Percentiles rank a stretch among this genome's conserved stretches.
These are phyloP conservation scores for Lecanoromycetidae sp. DNA, from an alignment of 2,329 filamentous ascomycete species.

Conservation along the genomic window DNA sequence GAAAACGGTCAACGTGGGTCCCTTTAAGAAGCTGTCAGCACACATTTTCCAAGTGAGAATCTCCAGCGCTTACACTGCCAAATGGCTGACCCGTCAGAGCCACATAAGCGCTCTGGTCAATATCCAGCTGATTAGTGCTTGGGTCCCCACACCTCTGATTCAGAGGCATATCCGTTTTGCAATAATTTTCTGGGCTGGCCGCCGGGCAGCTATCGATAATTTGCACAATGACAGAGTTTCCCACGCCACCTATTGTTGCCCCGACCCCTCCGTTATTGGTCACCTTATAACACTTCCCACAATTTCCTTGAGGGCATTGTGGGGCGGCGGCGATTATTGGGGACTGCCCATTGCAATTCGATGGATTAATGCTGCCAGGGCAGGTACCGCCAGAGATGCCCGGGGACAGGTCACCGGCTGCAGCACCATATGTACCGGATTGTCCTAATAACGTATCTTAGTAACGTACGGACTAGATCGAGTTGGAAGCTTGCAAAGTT, in stretches of 20 bases:
- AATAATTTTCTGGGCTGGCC: conserved; percentile 13
- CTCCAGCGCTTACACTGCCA: conserved; percentile 8
- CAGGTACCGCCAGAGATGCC: conserved; percentile 16
- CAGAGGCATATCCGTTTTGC: conserved; percentile 15
- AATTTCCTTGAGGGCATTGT: conserved; percentile 11
- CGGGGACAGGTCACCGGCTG: conserved; percentile 12
- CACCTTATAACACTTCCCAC: conserved; percentile 16
- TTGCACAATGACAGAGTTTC: conserved; percentile 16
- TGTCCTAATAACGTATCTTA: not conserved
- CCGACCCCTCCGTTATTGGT: conserved; percentile 13
- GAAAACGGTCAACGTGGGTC: conserved; percentile 1
- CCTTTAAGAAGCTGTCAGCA: not conserved
- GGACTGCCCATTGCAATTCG: conserved; percentile 12
- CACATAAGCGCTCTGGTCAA: conserved; percentile 16
- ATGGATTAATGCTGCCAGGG: conserved; percentile 6
- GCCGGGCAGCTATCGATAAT: conserved; percentile 17
- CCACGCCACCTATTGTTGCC: conserved; percentile 1
- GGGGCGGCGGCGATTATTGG: conserved; percentile 6
- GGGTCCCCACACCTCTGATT: conserved; percentile 10
- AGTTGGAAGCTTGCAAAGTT: not conserved
- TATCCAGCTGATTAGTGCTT: conserved; percentile 15
- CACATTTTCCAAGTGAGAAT: not conserved
- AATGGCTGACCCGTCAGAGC: conserved; percentile 15
- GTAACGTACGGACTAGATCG: no score
- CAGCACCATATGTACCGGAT: conserved; percentile 14